phyloP scores from a whole-genome alignment of 306 rosid genomes.

The Pterocarpus macrocarpus region DNA sequence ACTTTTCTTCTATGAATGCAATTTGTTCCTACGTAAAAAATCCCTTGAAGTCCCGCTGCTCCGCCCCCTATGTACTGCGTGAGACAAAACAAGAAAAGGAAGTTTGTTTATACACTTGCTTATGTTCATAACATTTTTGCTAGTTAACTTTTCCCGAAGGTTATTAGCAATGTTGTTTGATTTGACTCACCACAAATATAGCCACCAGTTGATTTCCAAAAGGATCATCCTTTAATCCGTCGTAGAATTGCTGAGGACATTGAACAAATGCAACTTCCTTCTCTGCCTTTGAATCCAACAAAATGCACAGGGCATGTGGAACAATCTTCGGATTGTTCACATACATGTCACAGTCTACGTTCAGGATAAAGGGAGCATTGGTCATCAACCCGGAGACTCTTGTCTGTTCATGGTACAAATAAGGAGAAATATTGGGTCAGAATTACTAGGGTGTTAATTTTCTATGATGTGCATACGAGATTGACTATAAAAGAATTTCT shows the following conservation, averaged over 20 bases:
- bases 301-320: constrained; percentile 61
- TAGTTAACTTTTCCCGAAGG: background rate
- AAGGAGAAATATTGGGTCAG: background rate
- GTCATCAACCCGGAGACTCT: constrained; percentile 78
- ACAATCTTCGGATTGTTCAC: constrained; percentile 59
- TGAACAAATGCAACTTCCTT: constrained; percentile 69
- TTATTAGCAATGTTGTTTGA: background rate
- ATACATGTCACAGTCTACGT: constrained; percentile 80
- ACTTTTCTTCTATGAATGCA: constrained; percentile 66
- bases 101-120: too few relatives aligned
- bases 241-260: constrained; percentile 57
- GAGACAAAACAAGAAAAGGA: background rate
- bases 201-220: constrained; percentile 63
- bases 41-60: constrained; percentile 62
- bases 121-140: background rate
- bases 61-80: constrained; percentile 52
- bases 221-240: constrained; percentile 69
- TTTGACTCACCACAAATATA: constrained; percentile 26
- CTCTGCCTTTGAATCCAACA: constrained; percentile 49
- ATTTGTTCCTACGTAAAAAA: constrained; percentile 55
- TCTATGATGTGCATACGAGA: background rate
- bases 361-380: constrained; percentile 67
- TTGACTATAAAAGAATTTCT: background rate
- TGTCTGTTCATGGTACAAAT: constrained; percentile 46
- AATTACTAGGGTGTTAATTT: background rate